Evolutionary conservation across 257 asterid species (phyloP).

Genomic region (Nicotiana attenuata): DNA sequence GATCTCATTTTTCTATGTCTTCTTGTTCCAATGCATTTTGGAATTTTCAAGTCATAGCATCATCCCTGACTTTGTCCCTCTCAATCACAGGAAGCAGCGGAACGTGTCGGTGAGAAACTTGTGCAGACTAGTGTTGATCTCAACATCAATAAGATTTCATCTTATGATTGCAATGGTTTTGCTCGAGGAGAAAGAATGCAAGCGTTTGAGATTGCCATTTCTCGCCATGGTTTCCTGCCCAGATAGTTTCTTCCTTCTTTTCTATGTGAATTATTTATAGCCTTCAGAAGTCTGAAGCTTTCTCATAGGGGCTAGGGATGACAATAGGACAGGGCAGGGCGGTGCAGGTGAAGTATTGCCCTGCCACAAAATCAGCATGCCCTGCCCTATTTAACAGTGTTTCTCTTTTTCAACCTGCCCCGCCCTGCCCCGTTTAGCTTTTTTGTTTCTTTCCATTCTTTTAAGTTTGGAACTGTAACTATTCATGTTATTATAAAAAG

Average conservation of each 20-base stretch:
- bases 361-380: not conserved
- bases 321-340: not conserved
- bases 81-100: slow-evolving; percentile 68
- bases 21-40: not conserved
- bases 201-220: slow-evolving; percentile 75
- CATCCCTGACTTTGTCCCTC: not conserved
- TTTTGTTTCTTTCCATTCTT: too few relatives aligned
- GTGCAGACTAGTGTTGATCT: slow-evolving; percentile 69
- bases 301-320: not conserved
- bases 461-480: too few relatives aligned
- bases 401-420: not conserved
- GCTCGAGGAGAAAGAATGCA: slow-evolving; percentile 72
- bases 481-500: too few relatives aligned
- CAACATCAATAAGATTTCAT: slow-evolving; percentile 56
- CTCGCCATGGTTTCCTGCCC: slow-evolving; percentile 69
- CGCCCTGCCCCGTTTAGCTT: not conserved
- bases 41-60: not conserved
- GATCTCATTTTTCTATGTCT: not conserved
- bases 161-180: slow-evolving; percentile 80
- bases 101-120: slow-evolving; percentile 79
- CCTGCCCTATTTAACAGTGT: not conserved
- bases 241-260: slow-evolving; percentile 24
- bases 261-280: not conserved
- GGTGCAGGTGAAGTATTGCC: not conserved
- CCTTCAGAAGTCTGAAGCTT: not conserved